Evolutionary conservation across 805 yeast genomes (phyloP).

Genomic region (Lipomyces anomalus): DNA sequence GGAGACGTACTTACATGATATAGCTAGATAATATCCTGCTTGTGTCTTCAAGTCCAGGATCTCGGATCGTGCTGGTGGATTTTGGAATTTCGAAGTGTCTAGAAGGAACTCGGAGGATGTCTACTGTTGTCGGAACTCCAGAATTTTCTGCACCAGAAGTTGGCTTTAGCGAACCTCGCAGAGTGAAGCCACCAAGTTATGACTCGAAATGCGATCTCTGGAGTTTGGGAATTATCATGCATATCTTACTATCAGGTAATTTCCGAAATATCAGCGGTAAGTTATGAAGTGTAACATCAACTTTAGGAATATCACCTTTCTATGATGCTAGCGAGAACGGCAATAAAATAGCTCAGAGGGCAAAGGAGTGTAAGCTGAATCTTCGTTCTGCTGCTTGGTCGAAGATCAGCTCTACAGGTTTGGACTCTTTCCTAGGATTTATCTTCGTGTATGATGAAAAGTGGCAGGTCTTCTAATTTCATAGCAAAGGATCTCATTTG

Average conservation of each 20-base stretch:
- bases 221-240: conserved; percentile 60
- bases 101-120: conserved; percentile 37
- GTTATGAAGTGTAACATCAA: not conserved
- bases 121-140: conserved; percentile 55
- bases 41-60: conserved; percentile 46
- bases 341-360: conserved; percentile 39
- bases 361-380: conserved; percentile 39
- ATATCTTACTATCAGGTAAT: conserved; percentile 46
- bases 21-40: conserved; percentile 55
- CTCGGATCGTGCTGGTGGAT: conserved; percentile 58
- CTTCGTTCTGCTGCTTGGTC: conserved; percentile 42
- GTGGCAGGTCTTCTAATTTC: conserved; percentile 16
- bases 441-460: not conserved
- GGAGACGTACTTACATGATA: not conserved
- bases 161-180: conserved; percentile 36
- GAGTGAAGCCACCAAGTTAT: conserved; percentile 37
- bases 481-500: conserved; percentile 45
- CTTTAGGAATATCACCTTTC: conserved; percentile 55
- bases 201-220: conserved; percentile 58
- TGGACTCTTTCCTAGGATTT: not conserved
- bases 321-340: conserved; percentile 42
- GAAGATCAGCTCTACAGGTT: conserved; percentile 29
- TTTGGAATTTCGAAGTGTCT: conserved; percentile 51
- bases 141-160: conserved; percentile 73
- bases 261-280: not conserved